phyloP scores from a whole-genome alignment of 345 rosid genomes.

The Citrus trifoliata region DNA sequence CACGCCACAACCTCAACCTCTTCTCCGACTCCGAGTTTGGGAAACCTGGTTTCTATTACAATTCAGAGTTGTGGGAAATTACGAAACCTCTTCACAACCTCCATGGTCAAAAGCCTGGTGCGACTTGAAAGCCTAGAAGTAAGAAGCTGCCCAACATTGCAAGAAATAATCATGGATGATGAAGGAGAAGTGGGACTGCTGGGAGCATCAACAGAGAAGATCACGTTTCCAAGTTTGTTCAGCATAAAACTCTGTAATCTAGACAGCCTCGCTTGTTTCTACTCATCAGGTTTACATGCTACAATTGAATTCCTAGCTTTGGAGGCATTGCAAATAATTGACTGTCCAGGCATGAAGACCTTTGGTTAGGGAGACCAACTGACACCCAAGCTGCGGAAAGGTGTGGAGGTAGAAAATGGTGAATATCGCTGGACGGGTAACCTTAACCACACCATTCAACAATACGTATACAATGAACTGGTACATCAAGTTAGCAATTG shows the following conservation, averaged over 20 bases:
- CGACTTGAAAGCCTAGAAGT: too few relatives aligned
- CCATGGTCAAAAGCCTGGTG: too few relatives aligned
- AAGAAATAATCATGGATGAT: not conserved
- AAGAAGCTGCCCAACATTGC: not conserved
- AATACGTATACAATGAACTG: too few relatives aligned
- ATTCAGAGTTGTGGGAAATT: not conserved
- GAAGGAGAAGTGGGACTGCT: not conserved
- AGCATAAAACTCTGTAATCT: rapidly evolving
- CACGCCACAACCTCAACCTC: too few relatives aligned
- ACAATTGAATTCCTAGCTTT: not conserved
- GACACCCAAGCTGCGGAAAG: not conserved
- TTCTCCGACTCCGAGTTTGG: not conserved
- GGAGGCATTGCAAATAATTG: not conserved
- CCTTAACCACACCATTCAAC: not conserved
- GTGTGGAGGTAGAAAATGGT: rapidly evolving
- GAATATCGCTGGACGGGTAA: not conserved
- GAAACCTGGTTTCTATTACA: not conserved
- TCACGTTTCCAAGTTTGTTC: not conserved
- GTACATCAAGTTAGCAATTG: too few relatives aligned
- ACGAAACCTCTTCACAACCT: not conserved
- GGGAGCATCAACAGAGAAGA: not conserved
- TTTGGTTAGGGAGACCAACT: not conserved
- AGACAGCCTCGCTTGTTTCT: not conserved
- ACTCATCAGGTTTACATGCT: not conserved
- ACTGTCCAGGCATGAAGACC: not conserved